Base-by-base conservation (phyloP, 2,329 filamentous ascomycete species). In the Stemphylium beticola region DNA sequence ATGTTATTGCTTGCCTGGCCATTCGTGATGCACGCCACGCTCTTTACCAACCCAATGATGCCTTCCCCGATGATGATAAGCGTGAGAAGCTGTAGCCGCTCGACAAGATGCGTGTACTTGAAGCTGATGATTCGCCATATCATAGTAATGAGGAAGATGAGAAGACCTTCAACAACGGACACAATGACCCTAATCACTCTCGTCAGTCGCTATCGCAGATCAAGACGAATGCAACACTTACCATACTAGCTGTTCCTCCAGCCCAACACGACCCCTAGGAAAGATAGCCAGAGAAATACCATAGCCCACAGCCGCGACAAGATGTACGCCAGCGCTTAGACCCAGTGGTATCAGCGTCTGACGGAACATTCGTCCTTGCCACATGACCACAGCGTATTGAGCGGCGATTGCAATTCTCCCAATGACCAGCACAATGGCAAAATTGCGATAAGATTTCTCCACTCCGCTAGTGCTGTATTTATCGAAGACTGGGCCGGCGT, bases 51-150 rank as follows among this genome's bases (percentile, higher is more conserved):
- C 5, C 82, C 80, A 22, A 87, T 85, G 26, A 86, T 82, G 34
- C 84, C 84, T 63, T 87, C 85, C 14, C 86, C 85, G 44, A 87
- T 79, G 49, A 88, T 84, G 57, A 88, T 86, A 36, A 87, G 76
- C 0, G 85, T 87, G 49, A 87, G 76, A 1, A 87, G 77, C 4
- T 80, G 81, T 12, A 88, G 79, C 6, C 86, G 78, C 61, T 85
- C 83, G 49, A 84, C 83, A 31, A 88, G 70, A 62, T 87, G 84
- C 0, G 83, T 87, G 42, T 81, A 75, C 42, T 83, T 79, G 63
- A 88, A 85, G 43, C 82, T 83, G 38, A 87, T 77, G 14, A 82
- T 78, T 3, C 79, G 75, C 64, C 79, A 86, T 7, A 53, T 55
- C 56, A 66, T 68, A n/a, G 62, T 62, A 17, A 66, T 65, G 15